Evolutionary conservation across 257 asterid genomes (phyloP), one percentile per base, ranked within the genome.

Genomic region (Craterostigma plantagineum): DNA sequence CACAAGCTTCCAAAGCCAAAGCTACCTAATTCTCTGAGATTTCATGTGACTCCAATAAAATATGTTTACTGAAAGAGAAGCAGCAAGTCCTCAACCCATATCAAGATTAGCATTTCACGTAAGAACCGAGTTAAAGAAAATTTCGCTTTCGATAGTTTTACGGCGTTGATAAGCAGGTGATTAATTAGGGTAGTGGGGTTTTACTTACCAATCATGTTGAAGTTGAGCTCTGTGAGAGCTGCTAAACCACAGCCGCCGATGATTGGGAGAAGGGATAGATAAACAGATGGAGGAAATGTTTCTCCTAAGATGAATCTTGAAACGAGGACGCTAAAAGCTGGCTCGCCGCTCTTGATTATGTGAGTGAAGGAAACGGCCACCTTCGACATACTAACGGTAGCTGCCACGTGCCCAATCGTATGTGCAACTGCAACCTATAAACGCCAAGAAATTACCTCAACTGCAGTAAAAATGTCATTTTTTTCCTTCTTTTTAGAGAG

Each of bases 201-300:
- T 9, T 10, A 43, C 51, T 58, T 72, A 76, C 90, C 90, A 48
- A 35, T 73, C 82, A 73, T 69, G 59, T 76, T 72, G 66, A 76
- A 76, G 62, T 76, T 76, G 49, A 76, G 69, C 66, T 76, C 90
- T 3, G 90, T 76, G 35, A 69, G 72, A 10, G 90, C 90, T 11
- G 90, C 63, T 33, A 76, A 76, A 13, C 63, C 69, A 35, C 90
- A 76, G 18, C 90, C 90, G 34, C 82, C 90, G 3, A 76, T 72
- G 35, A 76, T 76, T 0, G 90, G 90, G 18, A 72, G 4, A 11
- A 76, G 76, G 0, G 90, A 76, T 43, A 72, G 61, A 71, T 76
- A 76, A 14, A 76, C 90, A 0, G 70, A 34, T 4, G 54, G 11
- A 7, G 86, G 81, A 46, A 75, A 75, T 0, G 73, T 41, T 56